These are phyloP conservation scores for Linum usitatissimum DNA, from an alignment of 345 rosid genomes.

Conservation along the genomic window DNA sequence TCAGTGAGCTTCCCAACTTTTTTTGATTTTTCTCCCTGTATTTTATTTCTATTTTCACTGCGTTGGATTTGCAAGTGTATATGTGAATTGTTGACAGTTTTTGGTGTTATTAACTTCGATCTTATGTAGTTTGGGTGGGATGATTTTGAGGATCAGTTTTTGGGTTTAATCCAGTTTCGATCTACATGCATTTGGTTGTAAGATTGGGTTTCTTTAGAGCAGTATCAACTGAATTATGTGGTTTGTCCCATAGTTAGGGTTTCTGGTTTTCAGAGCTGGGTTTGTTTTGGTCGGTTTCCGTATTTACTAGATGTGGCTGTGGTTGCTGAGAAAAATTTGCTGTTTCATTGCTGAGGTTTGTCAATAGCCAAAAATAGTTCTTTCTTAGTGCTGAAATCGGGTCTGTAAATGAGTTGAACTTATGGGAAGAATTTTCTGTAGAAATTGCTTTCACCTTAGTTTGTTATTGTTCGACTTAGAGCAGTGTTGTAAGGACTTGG, in stretches of 20 bases:
- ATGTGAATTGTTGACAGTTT: constrained; percentile 9
- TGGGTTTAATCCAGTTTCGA: constrained; percentile 19
- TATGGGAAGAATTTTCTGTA: constrained; percentile 3
- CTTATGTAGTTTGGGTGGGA: background rate
- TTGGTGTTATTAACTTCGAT: constrained; percentile 8
- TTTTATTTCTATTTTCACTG: background rate
- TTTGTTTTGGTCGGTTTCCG: constrained; percentile 7
- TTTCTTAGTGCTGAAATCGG: background rate
- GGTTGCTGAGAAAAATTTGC: constrained; percentile 14
- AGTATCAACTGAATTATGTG: constrained; percentile 12
- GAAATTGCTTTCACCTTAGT: constrained; percentile 16
- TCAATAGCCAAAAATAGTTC: constrained; percentile 2
- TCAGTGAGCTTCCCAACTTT: constrained; percentile 31
- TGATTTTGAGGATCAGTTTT: constrained; percentile 8
- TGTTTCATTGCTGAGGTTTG: constrained; percentile 21
- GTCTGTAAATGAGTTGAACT: constrained; percentile 5
- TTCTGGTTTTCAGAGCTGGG: background rate
- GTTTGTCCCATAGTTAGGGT: too few species aligned
- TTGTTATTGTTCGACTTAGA: constrained; percentile 11
- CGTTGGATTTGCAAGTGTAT: constrained; percentile 2
- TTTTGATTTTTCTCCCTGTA: constrained; percentile 7
- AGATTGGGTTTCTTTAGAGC: constrained; percentile 13
- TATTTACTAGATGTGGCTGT: constrained; percentile 15
- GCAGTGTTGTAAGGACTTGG: background rate
- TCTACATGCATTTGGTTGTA: constrained; percentile 25